phyloP scores from a whole-genome alignment of 768 basidiomycete genomes.

The Filobasidium floriforme region DNA sequence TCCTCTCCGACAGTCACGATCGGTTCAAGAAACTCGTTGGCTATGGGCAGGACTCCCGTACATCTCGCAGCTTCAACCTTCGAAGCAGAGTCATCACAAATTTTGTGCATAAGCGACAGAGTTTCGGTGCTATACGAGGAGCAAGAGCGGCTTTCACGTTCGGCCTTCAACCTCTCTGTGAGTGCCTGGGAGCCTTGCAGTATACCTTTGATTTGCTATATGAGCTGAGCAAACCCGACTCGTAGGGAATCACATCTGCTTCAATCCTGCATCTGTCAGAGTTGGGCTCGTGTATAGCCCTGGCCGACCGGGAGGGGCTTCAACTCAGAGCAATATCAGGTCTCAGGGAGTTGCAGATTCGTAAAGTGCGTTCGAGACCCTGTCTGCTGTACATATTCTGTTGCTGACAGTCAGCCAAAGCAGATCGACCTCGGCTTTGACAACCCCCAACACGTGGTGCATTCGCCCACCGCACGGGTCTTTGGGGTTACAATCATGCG shows the following conservation, averaged over 20 bases:
- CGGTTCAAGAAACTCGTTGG: slow-evolving; percentile 27
- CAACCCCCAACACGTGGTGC: slow-evolving; percentile 10
- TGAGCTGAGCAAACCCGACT: no score
- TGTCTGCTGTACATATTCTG: background rate
- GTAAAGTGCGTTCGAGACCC: slow-evolving; percentile 23
- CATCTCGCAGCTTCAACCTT: slow-evolving; percentile 17
- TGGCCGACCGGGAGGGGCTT: slow-evolving; percentile 27
- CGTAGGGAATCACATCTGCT: slow-evolving; percentile 32
- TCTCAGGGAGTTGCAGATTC: slow-evolving; percentile 40
- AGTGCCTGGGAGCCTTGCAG: background rate
- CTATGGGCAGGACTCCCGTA: slow-evolving; percentile 35
- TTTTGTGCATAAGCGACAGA: slow-evolving; percentile 35
- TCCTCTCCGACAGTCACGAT: slow-evolving; percentile 4
- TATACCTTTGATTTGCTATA: no score
- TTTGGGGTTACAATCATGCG: slow-evolving; percentile 8
- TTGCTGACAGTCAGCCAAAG: background rate
- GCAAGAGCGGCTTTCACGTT: slow-evolving; percentile 34
- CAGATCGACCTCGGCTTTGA: slow-evolving; percentile 29
- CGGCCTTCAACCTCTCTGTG: slow-evolving; percentile 36
- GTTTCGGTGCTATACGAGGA: slow-evolving; percentile 38
- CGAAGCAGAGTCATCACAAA: slow-evolving; percentile 11
- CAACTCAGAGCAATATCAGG: slow-evolving; percentile 31
- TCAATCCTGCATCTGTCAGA: slow-evolving; percentile 20
- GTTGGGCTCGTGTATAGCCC: slow-evolving; percentile 30
- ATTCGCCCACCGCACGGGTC: background rate